These are phyloP conservation scores for Aspergillus neoniger DNA, from an alignment of 2,329 filamentous ascomycete genomes.

Conservation along the genomic window DNA sequence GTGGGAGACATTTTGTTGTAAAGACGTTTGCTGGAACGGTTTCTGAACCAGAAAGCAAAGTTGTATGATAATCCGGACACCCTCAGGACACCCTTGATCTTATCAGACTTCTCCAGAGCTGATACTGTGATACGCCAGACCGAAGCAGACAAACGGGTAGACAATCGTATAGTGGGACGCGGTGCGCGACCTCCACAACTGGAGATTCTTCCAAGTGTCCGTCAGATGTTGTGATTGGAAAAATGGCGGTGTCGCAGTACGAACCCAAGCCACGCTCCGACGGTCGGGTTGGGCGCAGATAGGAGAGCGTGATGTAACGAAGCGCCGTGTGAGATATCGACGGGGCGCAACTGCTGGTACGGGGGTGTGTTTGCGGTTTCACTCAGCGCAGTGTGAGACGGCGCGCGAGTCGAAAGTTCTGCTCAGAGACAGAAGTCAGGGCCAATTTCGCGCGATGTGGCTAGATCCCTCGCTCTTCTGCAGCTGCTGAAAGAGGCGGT, in stretches of 20 bases:
- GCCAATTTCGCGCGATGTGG: neutral
- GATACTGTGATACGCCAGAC: no score
- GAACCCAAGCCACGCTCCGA: constrained; percentile 5
- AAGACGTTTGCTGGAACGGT: neutral
- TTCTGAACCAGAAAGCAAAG: neutral
- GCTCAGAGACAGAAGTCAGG: no score
- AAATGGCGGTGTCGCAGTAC: neutral
- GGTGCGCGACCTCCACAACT: neutral
- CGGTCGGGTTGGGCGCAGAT: constrained; percentile 6
- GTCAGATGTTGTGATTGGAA: neutral
- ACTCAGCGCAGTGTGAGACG: constrained; percentile 7
- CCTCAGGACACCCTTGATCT: neutral
- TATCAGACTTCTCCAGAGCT: no score
- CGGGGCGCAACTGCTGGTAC: constrained; percentile 10
- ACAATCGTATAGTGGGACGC: neutral
- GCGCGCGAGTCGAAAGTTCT: neutral
- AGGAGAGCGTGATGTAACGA: neutral
- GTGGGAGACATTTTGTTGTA: constrained; percentile 39
- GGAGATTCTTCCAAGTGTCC: neutral
- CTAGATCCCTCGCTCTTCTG: neutral
- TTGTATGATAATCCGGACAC: neutral
- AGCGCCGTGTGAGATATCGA: neutral
- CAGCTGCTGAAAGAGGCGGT: neutral
- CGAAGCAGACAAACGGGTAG: no score
- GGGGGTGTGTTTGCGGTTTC: constrained; percentile 13